These are phyloP conservation scores for Fusarium chlamydosporum DNA, from an alignment of 2,329 filamentous ascomycete species.

Conservation along the genomic window DNA sequence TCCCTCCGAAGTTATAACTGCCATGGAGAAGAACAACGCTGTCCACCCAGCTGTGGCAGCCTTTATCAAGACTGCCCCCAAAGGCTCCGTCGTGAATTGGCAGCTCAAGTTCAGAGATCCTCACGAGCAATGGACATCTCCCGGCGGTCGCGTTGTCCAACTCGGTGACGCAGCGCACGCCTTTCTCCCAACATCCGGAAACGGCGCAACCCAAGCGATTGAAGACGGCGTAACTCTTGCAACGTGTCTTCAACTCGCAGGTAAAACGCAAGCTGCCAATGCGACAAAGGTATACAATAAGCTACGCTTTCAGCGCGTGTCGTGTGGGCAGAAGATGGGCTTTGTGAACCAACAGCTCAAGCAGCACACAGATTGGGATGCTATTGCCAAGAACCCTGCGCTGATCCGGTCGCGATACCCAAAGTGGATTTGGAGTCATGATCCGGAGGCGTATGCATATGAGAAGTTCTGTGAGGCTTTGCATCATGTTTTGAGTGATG, in stretches of 20 bases:
- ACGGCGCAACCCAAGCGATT: slow-evolving; percentile 34
- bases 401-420: slow-evolving; percentile 33
- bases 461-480: slow-evolving; percentile 40
- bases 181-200: slow-evolving; percentile 33
- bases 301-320: slow-evolving; percentile 25
- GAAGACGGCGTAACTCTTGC: slow-evolving; percentile 39
- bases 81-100: slow-evolving; percentile 39
- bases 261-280: slow-evolving; percentile 22
- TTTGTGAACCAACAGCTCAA: slow-evolving; percentile 41
- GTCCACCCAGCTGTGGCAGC: slow-evolving; percentile 34
- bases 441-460: slow-evolving; percentile 37
- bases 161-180: slow-evolving; percentile 37
- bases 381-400: slow-evolving; percentile 34
- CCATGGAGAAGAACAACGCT: slow-evolving; percentile 36
- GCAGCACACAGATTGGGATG: slow-evolving; percentile 38
- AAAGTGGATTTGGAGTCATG: slow-evolving; percentile 38
- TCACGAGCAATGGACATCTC: slow-evolving; percentile 39
- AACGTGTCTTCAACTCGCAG: slow-evolving; percentile 26
- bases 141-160: slow-evolving; percentile 33
- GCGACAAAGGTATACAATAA: slow-evolving; percentile 32
- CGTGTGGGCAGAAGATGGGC: slow-evolving; percentile 30
- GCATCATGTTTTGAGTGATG: slow-evolving; percentile 31
- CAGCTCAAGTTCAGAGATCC: slow-evolving; percentile 40
- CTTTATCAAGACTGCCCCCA: slow-evolving; percentile 32
- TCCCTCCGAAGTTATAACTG: slow-evolving; percentile 29